These are phyloP conservation scores for Arabidopsis hybrid DNA, from an alignment of 441 rosid genomes.

Conservation along the genomic window DNA sequence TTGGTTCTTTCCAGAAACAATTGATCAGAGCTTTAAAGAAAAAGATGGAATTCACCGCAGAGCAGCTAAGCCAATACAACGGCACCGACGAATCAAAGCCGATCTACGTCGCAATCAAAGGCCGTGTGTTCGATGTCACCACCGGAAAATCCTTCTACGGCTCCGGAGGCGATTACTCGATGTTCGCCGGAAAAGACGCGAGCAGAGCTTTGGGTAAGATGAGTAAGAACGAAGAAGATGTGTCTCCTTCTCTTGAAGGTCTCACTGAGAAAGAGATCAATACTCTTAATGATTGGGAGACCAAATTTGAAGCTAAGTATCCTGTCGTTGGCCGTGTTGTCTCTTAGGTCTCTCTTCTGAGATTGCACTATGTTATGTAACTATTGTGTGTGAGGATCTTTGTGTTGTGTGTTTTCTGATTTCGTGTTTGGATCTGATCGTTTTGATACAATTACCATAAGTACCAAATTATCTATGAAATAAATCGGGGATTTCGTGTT, in stretches of 20 bases:
- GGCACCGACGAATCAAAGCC: conserved; percentile 79
- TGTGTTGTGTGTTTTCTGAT: conserved; percentile 10
- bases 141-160: conserved; percentile 85
- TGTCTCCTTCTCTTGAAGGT: conserved; percentile 64
- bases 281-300: conserved; percentile 85
- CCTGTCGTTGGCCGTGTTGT: conserved; percentile 79
- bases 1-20: conserved; percentile 8
- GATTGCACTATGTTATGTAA: conserved; percentile 40
- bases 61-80: conserved; percentile 69
- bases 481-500: conserved; percentile 13
- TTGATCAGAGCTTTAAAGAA: not conserved
- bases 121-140: conserved; percentile 77
- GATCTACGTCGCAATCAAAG: conserved; percentile 84
- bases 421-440: conserved; percentile 20
- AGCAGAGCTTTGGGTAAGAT: conserved; percentile 89
- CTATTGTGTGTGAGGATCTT: not conserved
- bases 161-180: conserved; percentile 67
- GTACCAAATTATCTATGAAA: conserved; percentile 2
- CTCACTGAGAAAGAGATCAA: conserved; percentile 81
- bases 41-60: conserved; percentile 71
- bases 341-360: conserved; percentile 36
- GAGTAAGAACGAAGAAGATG: conserved; percentile 89
- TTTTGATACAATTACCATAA: not conserved
- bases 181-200: conserved; percentile 86
- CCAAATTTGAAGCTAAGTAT: conserved; percentile 87